Base-by-base conservation (phyloP, 1,284 basidiomycete genomes). In the Puccinia triticina region DNA sequence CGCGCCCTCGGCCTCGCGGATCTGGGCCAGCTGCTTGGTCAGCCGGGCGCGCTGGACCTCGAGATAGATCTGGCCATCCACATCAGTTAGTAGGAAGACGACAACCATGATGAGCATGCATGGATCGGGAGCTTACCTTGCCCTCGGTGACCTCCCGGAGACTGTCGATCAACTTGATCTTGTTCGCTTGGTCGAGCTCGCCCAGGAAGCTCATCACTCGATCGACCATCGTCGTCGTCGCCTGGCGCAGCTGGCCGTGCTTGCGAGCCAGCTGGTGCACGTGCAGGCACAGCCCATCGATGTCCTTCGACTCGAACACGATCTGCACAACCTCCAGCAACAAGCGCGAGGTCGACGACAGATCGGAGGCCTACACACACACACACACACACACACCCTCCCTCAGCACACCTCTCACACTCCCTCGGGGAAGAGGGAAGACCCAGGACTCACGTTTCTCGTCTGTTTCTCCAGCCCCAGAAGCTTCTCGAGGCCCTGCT, bases 1-100 rank as follows among this genome's bases (percentile, higher is more conserved):
- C 77, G 92, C 87, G 83, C 88, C 87, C 61, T 93, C 90, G 37
- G 87, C 87, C 89, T 98, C 96, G 87, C 96, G 92, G 87, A 96
- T 91, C 83, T 91, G 90, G 8, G 95, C 91, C 48, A 98, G 91
- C 82, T 92, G 88, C 69, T 94, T 91, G 0, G 96, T 97, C 77
- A 98, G 93, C 40, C 97, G 92, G 10, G 97, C 97, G 84, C 97
- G 91, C 50, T 95, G 95, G 4, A 98, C 95, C 89, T 99, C 97
- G 79, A 99, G 89, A 89, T 96, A 98, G 85, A 99, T 96, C 95
- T 96, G 85, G 21, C 16, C 37, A 14, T 26, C n/a, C 57, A 34
- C 18, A 59, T 67, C 55, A 34, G n/a, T 16, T 12, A 23, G 18
- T 16, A 8, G 37, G 23, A 64, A 59, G 43, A n/a, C 37, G 16